phyloP scores from a whole-genome alignment of 2,329 filamentous ascomycete genomes.

The Cercospora sp. region DNA sequence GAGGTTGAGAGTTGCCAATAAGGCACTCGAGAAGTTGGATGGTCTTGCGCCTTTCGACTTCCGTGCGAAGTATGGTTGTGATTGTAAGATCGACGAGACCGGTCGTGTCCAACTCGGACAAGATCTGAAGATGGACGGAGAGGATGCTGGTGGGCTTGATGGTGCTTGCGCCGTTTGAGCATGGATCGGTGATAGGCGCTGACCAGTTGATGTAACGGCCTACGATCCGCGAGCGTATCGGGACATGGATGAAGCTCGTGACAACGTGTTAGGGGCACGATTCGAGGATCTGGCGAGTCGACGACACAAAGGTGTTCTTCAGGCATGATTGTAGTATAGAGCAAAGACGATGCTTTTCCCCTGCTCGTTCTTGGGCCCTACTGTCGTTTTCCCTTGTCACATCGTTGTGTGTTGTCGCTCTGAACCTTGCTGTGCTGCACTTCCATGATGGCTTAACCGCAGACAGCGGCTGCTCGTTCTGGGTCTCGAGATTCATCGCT shows the following conservation, averaged over 20 bases:
- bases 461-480: not conserved
- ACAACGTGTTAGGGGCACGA: not conserved
- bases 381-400: not conserved
- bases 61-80: constrained; percentile 60
- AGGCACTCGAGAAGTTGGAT: constrained; percentile 54
- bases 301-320: not conserved
- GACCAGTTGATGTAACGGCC: not conserved
- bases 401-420: not conserved
- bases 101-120: constrained; percentile 9
- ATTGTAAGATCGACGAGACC: constrained; percentile 50
- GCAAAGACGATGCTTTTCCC: not conserved
- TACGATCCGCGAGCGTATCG: not conserved
- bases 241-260: not conserved
- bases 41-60: constrained; percentile 60
- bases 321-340: not conserved
- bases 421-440: not conserved
- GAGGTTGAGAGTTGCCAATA: constrained; percentile 65
- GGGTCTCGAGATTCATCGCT: not conserved
- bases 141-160: constrained; percentile 5
- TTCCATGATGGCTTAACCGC: not conserved
- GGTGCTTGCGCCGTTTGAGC: constrained; percentile 6
- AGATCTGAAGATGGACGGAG: constrained; percentile 12
- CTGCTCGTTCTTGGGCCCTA: not conserved
- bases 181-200: not conserved
- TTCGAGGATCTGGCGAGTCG: not conserved